A percentile compares a stretch with the other conserved stretches of the same genome.
Evolutionary conservation across 2,329 filamentous ascomycete species (phyloP).

Genomic region (Cladosporium sp.): DNA sequence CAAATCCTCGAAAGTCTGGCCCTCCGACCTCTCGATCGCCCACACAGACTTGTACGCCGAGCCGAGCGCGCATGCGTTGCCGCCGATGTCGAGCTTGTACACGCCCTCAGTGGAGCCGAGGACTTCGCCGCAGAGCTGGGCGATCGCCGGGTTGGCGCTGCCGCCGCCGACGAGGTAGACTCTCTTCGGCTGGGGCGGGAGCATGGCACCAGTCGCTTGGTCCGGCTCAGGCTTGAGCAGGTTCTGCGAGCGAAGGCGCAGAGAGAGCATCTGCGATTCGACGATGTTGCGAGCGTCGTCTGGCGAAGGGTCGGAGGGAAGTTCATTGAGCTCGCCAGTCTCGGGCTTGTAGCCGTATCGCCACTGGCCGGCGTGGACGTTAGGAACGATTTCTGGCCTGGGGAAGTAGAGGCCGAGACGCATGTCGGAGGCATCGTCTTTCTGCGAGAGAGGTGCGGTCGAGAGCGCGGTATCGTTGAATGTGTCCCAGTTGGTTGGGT

Average conservation of each 20-base stretch:
- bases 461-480: constrained; percentile 75
- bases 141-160: constrained; percentile 85
- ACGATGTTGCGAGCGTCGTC: constrained; percentile 81
- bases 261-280: constrained; percentile 90
- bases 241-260: constrained; percentile 78
- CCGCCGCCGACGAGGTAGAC: constrained; percentile 95
- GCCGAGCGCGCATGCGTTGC: constrained; percentile 90
- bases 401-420: constrained; percentile 94
- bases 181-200: constrained; percentile 82
- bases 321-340: constrained; percentile 47
- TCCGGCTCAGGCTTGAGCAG: constrained; percentile 57
- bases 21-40: constrained; percentile 68
- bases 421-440: constrained; percentile 55
- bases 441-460: constrained; percentile 68
- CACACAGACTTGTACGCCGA: constrained; percentile 96
- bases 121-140: constrained; percentile 79
- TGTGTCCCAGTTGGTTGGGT: constrained; percentile 62
- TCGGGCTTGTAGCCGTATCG: constrained; percentile 64
- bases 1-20: constrained; percentile 77
- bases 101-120: constrained; percentile 87
- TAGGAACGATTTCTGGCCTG: constrained; percentile 92
- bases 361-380: constrained; percentile 83
- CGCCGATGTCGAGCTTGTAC: constrained; percentile 89
- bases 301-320: constrained; percentile 48
- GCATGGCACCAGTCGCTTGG: constrained; percentile 48